Percentiles rank a stretch among this genome's conserved stretches.
Conservation (phyloP, 1,284 basidiomycete genomes). For the Puccinia coronata region DNA sequence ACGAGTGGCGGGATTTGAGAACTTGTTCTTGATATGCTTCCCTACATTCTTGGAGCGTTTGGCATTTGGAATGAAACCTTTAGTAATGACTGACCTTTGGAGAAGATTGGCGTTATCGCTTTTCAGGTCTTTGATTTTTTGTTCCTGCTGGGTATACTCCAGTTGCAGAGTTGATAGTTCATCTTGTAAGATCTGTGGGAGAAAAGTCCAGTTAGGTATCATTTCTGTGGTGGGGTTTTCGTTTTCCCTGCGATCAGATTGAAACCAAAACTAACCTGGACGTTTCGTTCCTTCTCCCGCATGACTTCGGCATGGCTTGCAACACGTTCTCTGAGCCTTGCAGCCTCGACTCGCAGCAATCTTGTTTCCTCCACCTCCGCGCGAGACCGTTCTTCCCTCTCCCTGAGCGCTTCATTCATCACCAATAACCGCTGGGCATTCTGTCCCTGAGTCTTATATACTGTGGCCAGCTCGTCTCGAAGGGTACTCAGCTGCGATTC, state of each 20-base stretch:
- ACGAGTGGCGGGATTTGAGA: not conserved
- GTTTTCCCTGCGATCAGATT: not conserved
- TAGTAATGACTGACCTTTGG: slow-evolving; percentile 64
- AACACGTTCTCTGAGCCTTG: slow-evolving; percentile 61
- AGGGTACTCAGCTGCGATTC: slow-evolving; percentile 88
- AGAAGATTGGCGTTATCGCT: slow-evolving; percentile 92
- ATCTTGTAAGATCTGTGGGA: slow-evolving; percentile 79
- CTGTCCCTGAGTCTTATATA: slow-evolving; percentile 94
- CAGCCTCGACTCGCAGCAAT: slow-evolving; percentile 71
- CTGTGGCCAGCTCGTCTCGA: slow-evolving; percentile 82
- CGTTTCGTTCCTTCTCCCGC: slow-evolving; percentile 45
- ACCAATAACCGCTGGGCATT: slow-evolving; percentile 87
- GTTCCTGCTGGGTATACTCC: slow-evolving; percentile 83
- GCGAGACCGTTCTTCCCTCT: slow-evolving; percentile 79
- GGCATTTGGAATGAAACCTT: not conserved
- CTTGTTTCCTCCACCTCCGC: slow-evolving; percentile 75
- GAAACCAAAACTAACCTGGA: slow-evolving; percentile 25
- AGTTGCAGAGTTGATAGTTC: slow-evolving; percentile 86
- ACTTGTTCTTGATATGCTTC: not conserved
- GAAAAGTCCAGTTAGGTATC: not conserved
- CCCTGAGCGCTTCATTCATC: slow-evolving; percentile 89
- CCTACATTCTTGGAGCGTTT: no score
- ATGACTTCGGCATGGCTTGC: slow-evolving; percentile 44
- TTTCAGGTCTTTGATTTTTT: slow-evolving; percentile 78
- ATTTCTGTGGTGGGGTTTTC: not conserved